Evolutionary conservation across 192 early-diverging fungal genomes (phyloP).

Genomic region (Gigaspora rosea): DNA sequence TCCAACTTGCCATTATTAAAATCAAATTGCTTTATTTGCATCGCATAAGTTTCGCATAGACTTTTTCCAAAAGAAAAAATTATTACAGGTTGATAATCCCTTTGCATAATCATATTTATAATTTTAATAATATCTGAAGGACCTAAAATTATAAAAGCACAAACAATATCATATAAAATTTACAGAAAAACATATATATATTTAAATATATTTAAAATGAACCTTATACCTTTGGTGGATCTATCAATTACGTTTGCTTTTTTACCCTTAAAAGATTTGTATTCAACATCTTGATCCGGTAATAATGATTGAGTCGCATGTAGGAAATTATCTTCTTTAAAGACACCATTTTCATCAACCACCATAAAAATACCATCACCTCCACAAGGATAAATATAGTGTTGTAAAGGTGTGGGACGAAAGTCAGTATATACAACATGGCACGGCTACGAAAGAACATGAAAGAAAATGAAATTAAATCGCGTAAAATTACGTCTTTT

Average conservation of each 20-base stretch:
- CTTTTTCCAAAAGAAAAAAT: constrained; percentile 94
- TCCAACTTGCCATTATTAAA: constrained; percentile 73
- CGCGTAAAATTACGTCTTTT: background rate
- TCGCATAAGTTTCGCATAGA: constrained; percentile 90
- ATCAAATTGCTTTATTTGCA: constrained; percentile 89
- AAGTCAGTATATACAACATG: constrained; percentile 98
- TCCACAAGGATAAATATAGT: constrained; percentile 90
- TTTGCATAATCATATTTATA: constrained; percentile 93
- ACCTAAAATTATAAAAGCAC: constrained; percentile 27
- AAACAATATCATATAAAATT: background rate
- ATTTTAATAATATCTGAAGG: constrained; percentile 95
- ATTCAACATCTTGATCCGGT: no score
- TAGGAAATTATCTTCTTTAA: constrained; percentile 96
- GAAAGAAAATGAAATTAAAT: background rate
- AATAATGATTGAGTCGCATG: constrained; percentile 51
- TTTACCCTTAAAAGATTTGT: no score
- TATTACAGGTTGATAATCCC: constrained; percentile 99
- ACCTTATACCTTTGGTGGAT: constrained; percentile 67
- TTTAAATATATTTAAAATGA: constrained; percentile 88
- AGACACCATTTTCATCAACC: constrained; percentile 93
- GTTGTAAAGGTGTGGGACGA: constrained; percentile 95
- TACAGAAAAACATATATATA: background rate
- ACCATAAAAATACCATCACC: constrained; percentile 94
- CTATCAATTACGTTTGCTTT: no score
- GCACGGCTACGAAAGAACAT: constrained; percentile 58